A percentile compares a stretch with the other conserved stretches of the same genome.
Conservation (phyloP, 1,139 yeast species). For the Debaryomycetaceae sp. region DNA sequence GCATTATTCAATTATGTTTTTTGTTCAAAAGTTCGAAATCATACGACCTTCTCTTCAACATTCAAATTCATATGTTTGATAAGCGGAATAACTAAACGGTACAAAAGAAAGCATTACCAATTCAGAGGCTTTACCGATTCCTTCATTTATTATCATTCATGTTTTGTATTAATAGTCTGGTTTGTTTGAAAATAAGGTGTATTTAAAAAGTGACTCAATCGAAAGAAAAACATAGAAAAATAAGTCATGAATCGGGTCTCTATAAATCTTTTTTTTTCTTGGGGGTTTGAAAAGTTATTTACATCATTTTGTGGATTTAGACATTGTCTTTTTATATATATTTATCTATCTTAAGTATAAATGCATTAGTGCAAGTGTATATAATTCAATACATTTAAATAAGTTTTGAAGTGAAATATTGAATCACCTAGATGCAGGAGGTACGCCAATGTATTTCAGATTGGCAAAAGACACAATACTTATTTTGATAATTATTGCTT, state of each 20-base stretch:
- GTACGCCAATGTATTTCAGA: background rate
- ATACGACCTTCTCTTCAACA: background rate
- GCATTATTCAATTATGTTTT: conserved; percentile 22
- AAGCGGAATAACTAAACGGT: background rate
- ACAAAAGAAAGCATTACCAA: background rate
- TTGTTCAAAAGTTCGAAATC: conserved; percentile 5
- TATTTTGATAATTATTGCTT: no score
- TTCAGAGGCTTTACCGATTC: background rate
- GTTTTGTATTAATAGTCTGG: conserved; percentile 4
- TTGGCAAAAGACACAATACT: background rate
- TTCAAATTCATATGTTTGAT: background rate
- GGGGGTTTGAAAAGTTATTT: conserved; percentile 19
- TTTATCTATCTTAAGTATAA: conserved; percentile 9
- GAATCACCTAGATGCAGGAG: background rate
- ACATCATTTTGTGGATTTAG: conserved; percentile 30
- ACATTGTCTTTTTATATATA: conserved; percentile 34
- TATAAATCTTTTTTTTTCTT: conserved; percentile 23
- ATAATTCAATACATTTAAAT: conserved; percentile 5
- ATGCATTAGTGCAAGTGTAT: conserved; percentile 23
- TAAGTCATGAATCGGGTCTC: conserved; percentile 30
- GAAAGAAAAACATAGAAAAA: conserved; percentile 16
- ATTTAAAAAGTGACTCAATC: conserved; percentile 6
- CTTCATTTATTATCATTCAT: conserved; percentile 3
- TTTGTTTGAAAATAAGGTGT: conserved; percentile 10
- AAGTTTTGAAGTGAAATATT: background rate